Evolutionary conservation across 805 yeast genomes (phyloP).

Genomic region (Grigorovia transvaalensis): DNA sequence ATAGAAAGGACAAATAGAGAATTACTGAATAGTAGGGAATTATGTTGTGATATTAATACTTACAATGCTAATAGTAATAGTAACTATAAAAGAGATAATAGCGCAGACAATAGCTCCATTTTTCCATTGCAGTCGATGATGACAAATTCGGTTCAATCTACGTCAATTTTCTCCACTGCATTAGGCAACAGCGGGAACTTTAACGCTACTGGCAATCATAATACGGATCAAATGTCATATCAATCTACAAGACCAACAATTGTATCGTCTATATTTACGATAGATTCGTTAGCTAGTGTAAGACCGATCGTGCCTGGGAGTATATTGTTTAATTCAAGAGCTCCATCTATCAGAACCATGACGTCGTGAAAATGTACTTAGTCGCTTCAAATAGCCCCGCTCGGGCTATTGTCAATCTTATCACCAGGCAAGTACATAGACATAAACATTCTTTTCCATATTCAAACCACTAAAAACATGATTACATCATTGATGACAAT

Average conservation of each 20-base stretch:
- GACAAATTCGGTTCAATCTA: not conserved
- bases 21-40: not conserved
- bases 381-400: not conserved
- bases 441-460: not conserved
- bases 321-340: conserved; percentile 21
- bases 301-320: conserved; percentile 69
- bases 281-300: conserved; percentile 51
- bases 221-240: not conserved
- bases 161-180: not conserved
- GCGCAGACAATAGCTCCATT: not conserved
- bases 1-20: not conserved
- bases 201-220: not conserved
- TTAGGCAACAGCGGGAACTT: not conserved
- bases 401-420: not conserved
- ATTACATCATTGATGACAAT: not conserved
- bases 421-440: not conserved
- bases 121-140: not conserved
- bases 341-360: conserved; percentile 12
- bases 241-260: conserved; percentile 31
- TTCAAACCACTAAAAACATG: not conserved
- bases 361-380: conserved; percentile 8
- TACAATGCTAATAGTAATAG: too few species aligned
- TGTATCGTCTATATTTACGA: conserved; percentile 26
- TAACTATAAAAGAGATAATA: not conserved
- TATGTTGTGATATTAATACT: not conserved